phyloP scores from a whole-genome alignment of 495 filamentous ascomycete genomes.

The Aspergillus taichungensis region DNA sequence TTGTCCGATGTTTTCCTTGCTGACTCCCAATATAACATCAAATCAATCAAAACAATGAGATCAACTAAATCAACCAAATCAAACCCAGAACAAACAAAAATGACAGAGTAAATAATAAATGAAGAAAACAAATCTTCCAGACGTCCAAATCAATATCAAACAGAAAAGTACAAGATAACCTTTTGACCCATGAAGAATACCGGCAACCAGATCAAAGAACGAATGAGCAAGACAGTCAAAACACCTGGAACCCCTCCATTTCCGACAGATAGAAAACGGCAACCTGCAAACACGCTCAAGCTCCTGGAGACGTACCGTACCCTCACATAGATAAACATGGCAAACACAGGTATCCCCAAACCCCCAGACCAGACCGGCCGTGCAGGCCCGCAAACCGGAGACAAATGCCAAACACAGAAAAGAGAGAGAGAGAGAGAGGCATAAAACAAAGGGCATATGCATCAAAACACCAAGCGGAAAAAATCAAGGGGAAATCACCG shows the following conservation, averaged over 20 bases:
- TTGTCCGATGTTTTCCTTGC: not conserved
- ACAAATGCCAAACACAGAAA: too few species aligned
- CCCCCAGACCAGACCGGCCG: too few species aligned
- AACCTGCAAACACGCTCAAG: too few species aligned
- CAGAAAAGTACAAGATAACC: conserved; percentile 8
- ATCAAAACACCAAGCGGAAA: conserved; percentile 11
- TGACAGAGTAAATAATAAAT: conserved; percentile 6
- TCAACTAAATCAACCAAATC: conserved; percentile 1
- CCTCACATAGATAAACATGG: too few species aligned
- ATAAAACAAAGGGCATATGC: conserved; percentile 7
- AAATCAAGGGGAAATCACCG: conserved; percentile 18
- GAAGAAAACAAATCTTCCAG: not conserved
- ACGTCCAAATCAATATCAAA: not conserved
- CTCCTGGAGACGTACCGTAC: too few species aligned
- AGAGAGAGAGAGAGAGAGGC: not conserved
- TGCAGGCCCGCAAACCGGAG: too few species aligned
- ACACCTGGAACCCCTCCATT: too few species aligned
- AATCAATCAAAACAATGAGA: not conserved
- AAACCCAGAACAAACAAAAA: conserved; percentile 3
- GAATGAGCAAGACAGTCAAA: not conserved
- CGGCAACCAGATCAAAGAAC: conserved; percentile 3
- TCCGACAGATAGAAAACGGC: too few species aligned
- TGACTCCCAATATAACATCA: not conserved
- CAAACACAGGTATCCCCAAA: too few species aligned
- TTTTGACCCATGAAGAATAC: not conserved